These are phyloP conservation scores for Dorcoceras hygrometricum DNA, from an alignment of 257 asterid species.

Conservation along the genomic window DNA sequence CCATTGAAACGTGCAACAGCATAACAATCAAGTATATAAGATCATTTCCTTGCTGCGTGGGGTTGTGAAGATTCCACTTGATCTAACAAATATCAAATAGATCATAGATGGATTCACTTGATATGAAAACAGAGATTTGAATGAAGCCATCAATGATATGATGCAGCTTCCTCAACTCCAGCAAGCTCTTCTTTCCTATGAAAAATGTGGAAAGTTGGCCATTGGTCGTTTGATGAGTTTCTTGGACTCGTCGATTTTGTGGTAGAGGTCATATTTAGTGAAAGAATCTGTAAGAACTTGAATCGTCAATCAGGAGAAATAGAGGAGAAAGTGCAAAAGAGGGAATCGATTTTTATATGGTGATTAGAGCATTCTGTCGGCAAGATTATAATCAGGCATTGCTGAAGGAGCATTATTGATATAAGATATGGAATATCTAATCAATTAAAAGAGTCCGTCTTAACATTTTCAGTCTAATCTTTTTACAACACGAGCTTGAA, in stretches of 20 bases:
- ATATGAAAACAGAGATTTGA: constrained; percentile 24
- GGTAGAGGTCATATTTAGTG: constrained; percentile 23
- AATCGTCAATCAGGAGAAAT: constrained; percentile 28
- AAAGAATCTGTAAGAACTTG: constrained; percentile 33
- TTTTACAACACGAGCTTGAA: background rate
- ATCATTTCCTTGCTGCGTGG: background rate
- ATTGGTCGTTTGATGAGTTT: constrained; percentile 34
- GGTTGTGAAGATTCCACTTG: constrained; percentile 9
- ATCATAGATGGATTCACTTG: background rate
- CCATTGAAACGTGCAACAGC: too few species aligned
- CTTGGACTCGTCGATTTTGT: constrained; percentile 27
- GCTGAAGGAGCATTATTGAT: background rate
- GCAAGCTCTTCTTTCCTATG: constrained; percentile 21
- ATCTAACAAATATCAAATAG: background rate
- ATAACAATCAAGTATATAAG: background rate
- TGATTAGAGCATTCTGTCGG: background rate
- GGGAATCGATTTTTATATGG: constrained; percentile 23
- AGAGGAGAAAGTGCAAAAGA: constrained; percentile 15
- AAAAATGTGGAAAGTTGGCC: constrained; percentile 13
- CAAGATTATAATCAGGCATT: background rate
- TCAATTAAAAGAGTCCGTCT: too few species aligned
- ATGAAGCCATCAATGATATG: constrained; percentile 30
- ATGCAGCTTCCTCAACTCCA: constrained; percentile 35
- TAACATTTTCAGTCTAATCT: background rate
- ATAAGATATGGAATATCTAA: background rate